A percentile compares a stretch with the other conserved stretches of the same genome.
These are phyloP conservation scores for Camellia oleifera DNA, from an alignment of 179 eudicot species.

Conservation along the genomic window DNA sequence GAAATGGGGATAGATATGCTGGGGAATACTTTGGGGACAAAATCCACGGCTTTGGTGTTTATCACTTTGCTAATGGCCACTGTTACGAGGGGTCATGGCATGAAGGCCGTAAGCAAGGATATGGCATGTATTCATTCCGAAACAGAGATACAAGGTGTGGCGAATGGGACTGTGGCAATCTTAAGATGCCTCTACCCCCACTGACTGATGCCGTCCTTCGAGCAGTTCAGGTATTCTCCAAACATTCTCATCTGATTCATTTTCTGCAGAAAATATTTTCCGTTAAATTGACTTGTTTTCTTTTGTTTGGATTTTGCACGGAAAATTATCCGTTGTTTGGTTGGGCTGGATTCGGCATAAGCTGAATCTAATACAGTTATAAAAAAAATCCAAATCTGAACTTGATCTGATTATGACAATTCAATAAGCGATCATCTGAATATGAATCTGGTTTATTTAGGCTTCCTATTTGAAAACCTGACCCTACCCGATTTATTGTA, in stretches of 20 bases:
- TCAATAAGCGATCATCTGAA: too few species aligned
- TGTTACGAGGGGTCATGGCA: slow-evolving; percentile 95
- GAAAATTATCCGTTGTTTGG: too few species aligned
- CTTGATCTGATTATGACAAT: too few species aligned
- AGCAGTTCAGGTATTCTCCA: slow-evolving; percentile 60
- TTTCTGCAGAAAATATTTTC: too few species aligned
- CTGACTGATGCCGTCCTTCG: slow-evolving; percentile 58
- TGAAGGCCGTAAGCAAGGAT: slow-evolving; percentile 84
- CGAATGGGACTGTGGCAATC: slow-evolving; percentile 77
- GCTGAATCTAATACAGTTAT: too few species aligned
- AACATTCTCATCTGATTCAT: neutral
- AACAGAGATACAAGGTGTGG: slow-evolving; percentile 69
- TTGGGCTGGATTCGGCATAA: too few species aligned
- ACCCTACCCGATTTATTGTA: too few species aligned
- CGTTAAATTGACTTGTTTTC: too few species aligned
- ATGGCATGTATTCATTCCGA: slow-evolving; percentile 76
- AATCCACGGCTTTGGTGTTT: slow-evolving; percentile 83
- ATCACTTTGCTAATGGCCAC: slow-evolving; percentile 82
- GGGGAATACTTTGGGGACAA: slow-evolving; percentile 94
- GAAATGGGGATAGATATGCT: slow-evolving; percentile 82
- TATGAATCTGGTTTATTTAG: too few species aligned
- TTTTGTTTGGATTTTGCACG: too few species aligned
- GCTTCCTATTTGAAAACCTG: too few species aligned
- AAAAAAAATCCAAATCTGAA: too few species aligned
- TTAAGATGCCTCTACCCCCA: slow-evolving; percentile 46